Evolutionary conservation across 805 yeast species (phyloP).

Genomic region (Saccharomyces mikatae): DNA sequence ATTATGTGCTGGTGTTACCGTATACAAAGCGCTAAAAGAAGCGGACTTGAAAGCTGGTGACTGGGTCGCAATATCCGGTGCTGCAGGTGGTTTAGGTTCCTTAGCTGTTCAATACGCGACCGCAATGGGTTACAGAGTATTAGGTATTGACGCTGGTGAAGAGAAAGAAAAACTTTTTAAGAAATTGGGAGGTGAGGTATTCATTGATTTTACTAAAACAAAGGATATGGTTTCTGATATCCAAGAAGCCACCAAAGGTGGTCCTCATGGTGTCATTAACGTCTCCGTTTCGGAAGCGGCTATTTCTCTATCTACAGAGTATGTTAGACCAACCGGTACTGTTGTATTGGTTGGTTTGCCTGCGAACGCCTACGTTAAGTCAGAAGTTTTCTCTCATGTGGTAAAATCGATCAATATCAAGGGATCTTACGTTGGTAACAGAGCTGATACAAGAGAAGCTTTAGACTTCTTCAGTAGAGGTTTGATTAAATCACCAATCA

Average conservation of each 20-base stretch:
- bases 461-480: constrained; percentile 64
- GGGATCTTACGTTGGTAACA: constrained; percentile 84
- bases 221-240: constrained; percentile 46
- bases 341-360: constrained; percentile 71
- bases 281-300: constrained; percentile 63
- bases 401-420: constrained; percentile 60
- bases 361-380: constrained; percentile 59
- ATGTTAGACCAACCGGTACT: constrained; percentile 59
- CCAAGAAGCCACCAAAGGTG: constrained; percentile 51
- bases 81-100: constrained; percentile 56
- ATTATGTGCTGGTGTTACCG: constrained; percentile 57
- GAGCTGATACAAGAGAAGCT: constrained; percentile 74
- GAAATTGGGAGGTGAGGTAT: constrained; percentile 46
- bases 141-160: constrained; percentile 51
- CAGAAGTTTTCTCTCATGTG: constrained; percentile 63
- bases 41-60: constrained; percentile 43
- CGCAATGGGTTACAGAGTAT: constrained; percentile 49
- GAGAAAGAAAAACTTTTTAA: constrained; percentile 41
- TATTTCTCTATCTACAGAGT: constrained; percentile 46
- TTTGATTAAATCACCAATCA: constrained; percentile 53
- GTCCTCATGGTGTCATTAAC: constrained; percentile 65
- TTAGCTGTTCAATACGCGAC: constrained; percentile 51
- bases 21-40: constrained; percentile 51
- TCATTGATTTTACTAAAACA: constrained; percentile 45
- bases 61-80: constrained; percentile 55